Evolutionary conservation across 768 basidiomycete genomes (phyloP).

Genomic region (Psilocybe cubensis): DNA sequence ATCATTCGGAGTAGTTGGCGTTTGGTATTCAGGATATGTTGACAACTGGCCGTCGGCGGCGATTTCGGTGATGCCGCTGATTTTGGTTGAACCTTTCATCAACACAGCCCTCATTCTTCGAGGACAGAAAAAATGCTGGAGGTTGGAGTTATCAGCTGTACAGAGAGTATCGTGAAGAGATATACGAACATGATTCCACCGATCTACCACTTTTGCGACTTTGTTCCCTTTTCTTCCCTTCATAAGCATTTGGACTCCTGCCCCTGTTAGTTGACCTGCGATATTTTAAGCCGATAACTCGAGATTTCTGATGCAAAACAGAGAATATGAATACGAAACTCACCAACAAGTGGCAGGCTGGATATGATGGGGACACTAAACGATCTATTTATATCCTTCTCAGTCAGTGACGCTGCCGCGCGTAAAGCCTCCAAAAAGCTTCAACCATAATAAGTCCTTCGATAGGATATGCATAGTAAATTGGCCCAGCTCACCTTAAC

Average conservation of each 20-base stretch:
- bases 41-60: constrained; percentile 10
- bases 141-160: too few relatives aligned
- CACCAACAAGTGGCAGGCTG: constrained; percentile 32
- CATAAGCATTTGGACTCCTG: constrained; percentile 33
- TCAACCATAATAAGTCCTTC: too few relatives aligned
- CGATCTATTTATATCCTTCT: constrained; percentile 31
- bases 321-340: constrained; percentile 18
- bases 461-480: neutral
- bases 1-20: constrained; percentile 1
- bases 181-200: constrained; percentile 54
- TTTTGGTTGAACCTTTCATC: constrained; percentile 28
- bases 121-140: constrained; percentile 52
- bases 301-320: neutral
- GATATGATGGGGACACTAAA: constrained; percentile 29
- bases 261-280: constrained; percentile 19
- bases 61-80: constrained; percentile 23
- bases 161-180: too few relatives aligned
- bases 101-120: constrained; percentile 47
- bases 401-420: constrained; percentile 33
- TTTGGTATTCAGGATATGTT: constrained; percentile 17
- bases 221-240: constrained; percentile 35
- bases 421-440: constrained; percentile 45
- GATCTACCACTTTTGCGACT: constrained; percentile 43
- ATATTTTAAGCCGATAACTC: neutral
- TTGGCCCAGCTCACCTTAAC: constrained; percentile 34